Percentiles rank a stretch among this genome's conserved stretches.
phyloP scores from a whole-genome alignment of 1,139 yeast species.

The Blastobotrys ciferrii region DNA sequence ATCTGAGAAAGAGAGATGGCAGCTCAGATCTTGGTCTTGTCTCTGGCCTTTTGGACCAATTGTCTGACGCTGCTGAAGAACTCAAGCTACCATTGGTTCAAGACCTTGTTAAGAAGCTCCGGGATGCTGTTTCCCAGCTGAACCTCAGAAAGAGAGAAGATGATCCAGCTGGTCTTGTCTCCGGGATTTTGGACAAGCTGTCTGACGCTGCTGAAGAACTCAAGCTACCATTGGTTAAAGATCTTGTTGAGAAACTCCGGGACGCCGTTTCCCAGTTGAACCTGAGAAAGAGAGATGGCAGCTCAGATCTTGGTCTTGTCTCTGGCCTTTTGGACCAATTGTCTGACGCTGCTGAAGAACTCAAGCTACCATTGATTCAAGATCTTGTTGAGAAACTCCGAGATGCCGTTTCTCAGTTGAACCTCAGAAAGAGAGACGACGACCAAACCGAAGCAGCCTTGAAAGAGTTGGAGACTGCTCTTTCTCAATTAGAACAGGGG shows the following conservation, averaged over 20 bases:
- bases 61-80: background rate
- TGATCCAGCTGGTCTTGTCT: background rate
- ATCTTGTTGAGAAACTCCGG: background rate
- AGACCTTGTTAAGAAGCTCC: background rate
- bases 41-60: background rate
- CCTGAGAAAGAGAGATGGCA: background rate
- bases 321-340: background rate
- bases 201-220: background rate
- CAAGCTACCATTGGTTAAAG: background rate
- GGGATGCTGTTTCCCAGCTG: background rate
- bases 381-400: background rate
- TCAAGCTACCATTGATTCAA: background rate
- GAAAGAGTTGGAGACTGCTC: background rate
- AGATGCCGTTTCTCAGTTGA: background rate
- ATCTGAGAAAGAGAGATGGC: constrained; percentile 2
- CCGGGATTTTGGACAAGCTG: background rate
- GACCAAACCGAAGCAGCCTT: background rate
- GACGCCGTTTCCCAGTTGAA: background rate
- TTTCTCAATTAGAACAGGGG: background rate
- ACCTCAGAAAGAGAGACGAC: background rate
- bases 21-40: constrained; percentile 1
- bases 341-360: background rate
- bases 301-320: background rate
- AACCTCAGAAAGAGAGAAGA: background rate
- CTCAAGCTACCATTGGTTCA: background rate